phyloP scores from a whole-genome alignment of 2,329 filamentous ascomycete genomes.

The Hortaea sp. region DNA sequence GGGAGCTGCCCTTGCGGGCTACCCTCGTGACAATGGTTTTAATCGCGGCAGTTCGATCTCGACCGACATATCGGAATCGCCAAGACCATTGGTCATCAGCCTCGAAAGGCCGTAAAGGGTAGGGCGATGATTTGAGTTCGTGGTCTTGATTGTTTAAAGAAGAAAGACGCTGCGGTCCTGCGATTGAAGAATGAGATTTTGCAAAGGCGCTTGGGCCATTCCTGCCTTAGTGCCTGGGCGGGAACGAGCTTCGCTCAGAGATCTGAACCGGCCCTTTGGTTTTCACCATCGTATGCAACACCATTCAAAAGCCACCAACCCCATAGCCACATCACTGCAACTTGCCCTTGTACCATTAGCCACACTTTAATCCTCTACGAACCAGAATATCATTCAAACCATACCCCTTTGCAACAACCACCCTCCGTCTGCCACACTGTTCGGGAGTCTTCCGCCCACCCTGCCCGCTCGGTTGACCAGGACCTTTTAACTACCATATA shows the following conservation, averaged over 20 bases:
- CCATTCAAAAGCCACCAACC: neutral
- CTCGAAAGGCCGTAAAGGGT: conserved; percentile 30
- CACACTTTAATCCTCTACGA: neutral
- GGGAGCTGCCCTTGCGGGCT: conserved; percentile 42
- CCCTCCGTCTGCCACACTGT: neutral
- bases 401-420: neutral
- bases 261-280: neutral
- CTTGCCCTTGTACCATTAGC: neutral
- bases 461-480: conserved; percentile 2
- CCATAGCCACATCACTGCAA: neutral
- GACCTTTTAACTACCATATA: neutral
- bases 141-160: conserved; percentile 47
- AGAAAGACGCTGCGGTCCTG: conserved; percentile 2
- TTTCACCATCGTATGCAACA: neutral
- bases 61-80: conserved; percentile 61
- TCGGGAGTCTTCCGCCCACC: conserved; percentile 1
- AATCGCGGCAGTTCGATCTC: conserved; percentile 59
- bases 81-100: conserved; percentile 46
- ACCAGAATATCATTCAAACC: neutral
- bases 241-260: neutral
- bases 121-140: conserved; percentile 67
- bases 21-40: conserved; percentile 77
- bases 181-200: neutral
- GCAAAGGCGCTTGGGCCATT: neutral
- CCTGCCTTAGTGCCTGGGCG: neutral